Conservation (phyloP, 1,139 yeast genomes). For the Protomyces pachydermus region DNA sequence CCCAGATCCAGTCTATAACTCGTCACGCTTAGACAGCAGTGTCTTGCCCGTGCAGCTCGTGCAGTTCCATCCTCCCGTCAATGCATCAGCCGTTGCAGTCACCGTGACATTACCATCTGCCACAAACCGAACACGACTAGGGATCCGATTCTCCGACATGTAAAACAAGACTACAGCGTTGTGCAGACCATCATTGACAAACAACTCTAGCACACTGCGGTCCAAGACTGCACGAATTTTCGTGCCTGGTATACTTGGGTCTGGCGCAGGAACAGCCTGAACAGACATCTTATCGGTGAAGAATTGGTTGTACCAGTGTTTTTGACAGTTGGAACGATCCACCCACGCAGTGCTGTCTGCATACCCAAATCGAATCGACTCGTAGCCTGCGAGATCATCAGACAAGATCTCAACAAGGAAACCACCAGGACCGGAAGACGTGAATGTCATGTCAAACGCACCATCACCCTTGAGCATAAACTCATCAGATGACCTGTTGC, state of each 20-base stretch:
- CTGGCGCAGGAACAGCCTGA: slow-evolving; percentile 3
- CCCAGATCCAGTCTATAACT: not conserved
- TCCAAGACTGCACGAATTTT: slow-evolving; percentile 15
- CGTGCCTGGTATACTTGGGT: not conserved
- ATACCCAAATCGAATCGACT: slow-evolving; percentile 10
- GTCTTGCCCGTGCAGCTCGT: slow-evolving; percentile 1
- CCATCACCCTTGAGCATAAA: slow-evolving; percentile 5
- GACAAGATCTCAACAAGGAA: slow-evolving; percentile 1
- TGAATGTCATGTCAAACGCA: slow-evolving; percentile 18
- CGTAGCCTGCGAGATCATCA: not conserved
- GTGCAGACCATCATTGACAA: slow-evolving; percentile 19
- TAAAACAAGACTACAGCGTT: slow-evolving; percentile 15
- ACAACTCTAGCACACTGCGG: slow-evolving; percentile 18
- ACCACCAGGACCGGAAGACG: not conserved
- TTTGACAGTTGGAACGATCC: slow-evolving; percentile 10
- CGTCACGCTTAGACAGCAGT: not conserved
- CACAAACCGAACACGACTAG: slow-evolving; percentile 1
- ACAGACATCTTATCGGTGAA: slow-evolving; percentile 10
- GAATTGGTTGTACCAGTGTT: slow-evolving; percentile 16
- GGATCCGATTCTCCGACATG: slow-evolving; percentile 7
- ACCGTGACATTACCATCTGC: slow-evolving; percentile 13
- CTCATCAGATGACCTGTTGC: not conserved
- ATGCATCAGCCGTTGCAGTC: not conserved
- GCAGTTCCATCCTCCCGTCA: slow-evolving; percentile 10
- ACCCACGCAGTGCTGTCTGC: slow-evolving; percentile 14